These are phyloP conservation scores for Amniculicola lignicola DNA, from an alignment of 495 filamentous ascomycete species.

Conservation along the genomic window DNA sequence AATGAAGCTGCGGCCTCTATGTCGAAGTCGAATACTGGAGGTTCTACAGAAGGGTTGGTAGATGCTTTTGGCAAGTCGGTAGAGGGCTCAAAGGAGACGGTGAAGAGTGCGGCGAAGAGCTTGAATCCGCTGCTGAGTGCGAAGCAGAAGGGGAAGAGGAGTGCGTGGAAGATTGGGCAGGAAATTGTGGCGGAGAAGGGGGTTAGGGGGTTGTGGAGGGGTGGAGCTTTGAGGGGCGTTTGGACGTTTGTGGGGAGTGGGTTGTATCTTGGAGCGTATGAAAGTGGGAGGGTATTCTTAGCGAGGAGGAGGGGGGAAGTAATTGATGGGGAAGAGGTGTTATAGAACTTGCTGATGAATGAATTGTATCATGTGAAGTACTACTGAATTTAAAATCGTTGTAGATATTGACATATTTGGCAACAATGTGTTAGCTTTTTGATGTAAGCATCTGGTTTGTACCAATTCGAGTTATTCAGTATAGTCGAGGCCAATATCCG, in stretches of 20 bases:
- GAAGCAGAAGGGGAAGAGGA: slow-evolving; percentile 40
- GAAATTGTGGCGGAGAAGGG: slow-evolving; percentile 63
- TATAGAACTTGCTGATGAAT: too few species aligned
- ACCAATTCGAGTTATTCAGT: too few species aligned
- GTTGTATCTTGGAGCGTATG: slow-evolving; percentile 82
- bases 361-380: not conserved
- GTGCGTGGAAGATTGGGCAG: slow-evolving; percentile 55
- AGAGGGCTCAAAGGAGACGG: slow-evolving; percentile 32
- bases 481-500: too few species aligned
- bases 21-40: slow-evolving; percentile 9
- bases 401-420: not conserved
- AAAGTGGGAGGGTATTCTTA: slow-evolving; percentile 71
- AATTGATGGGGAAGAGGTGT: slow-evolving; percentile 26
- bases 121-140: slow-evolving; percentile 24
- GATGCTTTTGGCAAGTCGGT: slow-evolving; percentile 38
- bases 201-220: slow-evolving; percentile 68
- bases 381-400: not conserved
- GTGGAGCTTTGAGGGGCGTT: slow-evolving; percentile 66
- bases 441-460: too few species aligned
- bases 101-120: slow-evolving; percentile 1
- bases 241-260: slow-evolving; percentile 83
- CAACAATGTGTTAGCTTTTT: not conserved
- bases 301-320: slow-evolving; percentile 49
- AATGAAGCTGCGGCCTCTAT: slow-evolving; percentile 25
- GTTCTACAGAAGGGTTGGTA: slow-evolving; percentile 28